Base-by-base conservation (phyloP, 306 rosid species). In the Aeschynomene evenia region DNA sequence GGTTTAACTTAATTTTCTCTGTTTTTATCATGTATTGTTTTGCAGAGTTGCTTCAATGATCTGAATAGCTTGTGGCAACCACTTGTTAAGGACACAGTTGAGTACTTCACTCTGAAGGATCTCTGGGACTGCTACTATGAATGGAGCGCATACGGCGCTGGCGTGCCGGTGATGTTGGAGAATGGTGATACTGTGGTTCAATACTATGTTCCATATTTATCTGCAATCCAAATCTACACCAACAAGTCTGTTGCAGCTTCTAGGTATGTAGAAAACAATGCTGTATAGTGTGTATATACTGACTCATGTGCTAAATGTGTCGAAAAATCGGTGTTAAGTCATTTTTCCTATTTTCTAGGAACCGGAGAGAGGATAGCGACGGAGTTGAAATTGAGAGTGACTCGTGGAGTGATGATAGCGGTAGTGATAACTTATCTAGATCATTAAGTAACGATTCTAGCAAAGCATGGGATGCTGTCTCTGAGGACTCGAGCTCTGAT, bases 111-210 rank as follows among this genome's bases (percentile, higher is more conserved):
- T 12, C 46, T 91, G 52, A 80, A 81, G 60, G 87, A 91, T 60
- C 82, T 91, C 11, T 88, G 92, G 87, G 81, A 88, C 7, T 81
- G 88, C 69, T 91, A 82, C 33, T 36, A 77, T n/a, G 95, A 91
- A 78, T 91, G 97, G 95, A 91, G 97, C 59, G 95, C 97, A 3
- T 88, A 66, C 70, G 97, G 97, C 50, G 87, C 74, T 1, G 89
- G 90, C 1, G 63, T 74, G 5, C 79, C 88, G 3, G 68, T 88
- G 71, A 81, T 28, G 45, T 29, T 84, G 72, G 86, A 81, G 60
- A 64, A 36, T 53, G 85, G 78, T 16, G 90, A 79, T 10, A 64
- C 78, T 0, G 82, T 82, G 43, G 68, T 42, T 28, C 95, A 88
- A 39, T 91, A 75, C 83, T 84, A 74, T 39, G 90, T 86, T 56